Evolutionary conservation across 148 eudicot genomes (phyloP), one percentile per base, ranked within the genome.

Genomic region (Talinum fruticosum): DNA sequence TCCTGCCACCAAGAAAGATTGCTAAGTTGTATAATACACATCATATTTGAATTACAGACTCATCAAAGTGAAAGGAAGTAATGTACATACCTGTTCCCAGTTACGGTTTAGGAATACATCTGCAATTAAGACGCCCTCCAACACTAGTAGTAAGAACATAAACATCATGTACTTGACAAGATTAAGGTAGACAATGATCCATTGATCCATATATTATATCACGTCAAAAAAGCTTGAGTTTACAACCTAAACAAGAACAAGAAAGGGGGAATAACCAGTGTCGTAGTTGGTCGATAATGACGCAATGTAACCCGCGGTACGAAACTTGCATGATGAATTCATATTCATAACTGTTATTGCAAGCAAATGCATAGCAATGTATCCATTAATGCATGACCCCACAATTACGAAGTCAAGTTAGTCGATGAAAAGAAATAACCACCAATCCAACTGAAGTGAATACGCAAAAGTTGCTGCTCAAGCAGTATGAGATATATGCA

Each of bases 111-210:
- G 76, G 73, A 93, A 85, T 62, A 93, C 92, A 80, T 91, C 96
- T 23, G 84, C 85, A 62, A 89, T 80, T 59, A 93, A 81, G 45
- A 89, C 93, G 83, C 92, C 96, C 79, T 93, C 96, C 53, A 93
- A 81, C 87, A 91, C 80, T 47, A 91, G 75, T 35, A 93, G 86
- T 78, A 89, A 47, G 80, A 89, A 88, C 78, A 93, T 76, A 80
- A 89, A 82, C 61, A 87, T 77, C 89, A 88, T 82, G 85, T 89
- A 93, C 96, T 93, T 24, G 33, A 49, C 64, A 26, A 59, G 14
- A 19, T 90, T 80, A 91, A 89, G 92, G 91, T 57, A 78, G 80
- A 80, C 87, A 82, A 69, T 68, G 51, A 47, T 45, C 35, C 0
- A 38, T 1, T n/a, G 8, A 5, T 41, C 47, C 66, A 72, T 35